Evolutionary conservation across 108 stramenopile species (phyloP).

Genomic region (Fragilaria radians): DNA sequence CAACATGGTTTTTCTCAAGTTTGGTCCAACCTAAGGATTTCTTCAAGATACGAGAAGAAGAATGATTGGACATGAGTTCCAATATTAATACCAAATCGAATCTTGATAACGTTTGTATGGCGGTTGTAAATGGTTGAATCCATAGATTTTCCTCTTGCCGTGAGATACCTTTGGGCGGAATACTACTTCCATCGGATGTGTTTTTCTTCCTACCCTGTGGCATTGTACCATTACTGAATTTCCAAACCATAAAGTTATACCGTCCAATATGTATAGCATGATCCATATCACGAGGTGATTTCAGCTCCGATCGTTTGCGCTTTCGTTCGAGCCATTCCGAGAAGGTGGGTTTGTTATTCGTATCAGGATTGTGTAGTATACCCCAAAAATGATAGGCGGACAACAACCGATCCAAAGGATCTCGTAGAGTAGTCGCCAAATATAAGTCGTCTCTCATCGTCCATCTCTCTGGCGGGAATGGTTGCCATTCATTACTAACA

Average conservation of each 20-base stretch:
- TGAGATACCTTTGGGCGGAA: neutral
- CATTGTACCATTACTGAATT: conserved; percentile 27
- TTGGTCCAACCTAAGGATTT: conserved; percentile 23
- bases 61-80: conserved; percentile 27
- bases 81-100: conserved; percentile 27
- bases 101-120: conserved; percentile 19
- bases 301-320: neutral
- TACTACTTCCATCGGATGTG: neutral
- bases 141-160: conserved; percentile 7
- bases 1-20: conserved; percentile 26
- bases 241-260: conserved; percentile 34
- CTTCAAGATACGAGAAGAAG: conserved; percentile 7
- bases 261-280: conserved; percentile 15
- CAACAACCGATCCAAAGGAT: conserved; percentile 40
- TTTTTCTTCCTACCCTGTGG: neutral
- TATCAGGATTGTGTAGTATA: neutral
- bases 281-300: neutral
- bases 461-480: conserved; percentile 16
- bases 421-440: conserved; percentile 36
- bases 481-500: conserved; percentile 42
- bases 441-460: neutral
- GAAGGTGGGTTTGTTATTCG: conserved; percentile 9
- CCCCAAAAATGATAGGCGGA: conserved; percentile 40
- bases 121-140: conserved; percentile 17
- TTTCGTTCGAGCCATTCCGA: conserved; percentile 9